Conservation (phyloP, 768 basidiomycete genomes). For the Rhodosporidiobolus odoratus region DNA sequence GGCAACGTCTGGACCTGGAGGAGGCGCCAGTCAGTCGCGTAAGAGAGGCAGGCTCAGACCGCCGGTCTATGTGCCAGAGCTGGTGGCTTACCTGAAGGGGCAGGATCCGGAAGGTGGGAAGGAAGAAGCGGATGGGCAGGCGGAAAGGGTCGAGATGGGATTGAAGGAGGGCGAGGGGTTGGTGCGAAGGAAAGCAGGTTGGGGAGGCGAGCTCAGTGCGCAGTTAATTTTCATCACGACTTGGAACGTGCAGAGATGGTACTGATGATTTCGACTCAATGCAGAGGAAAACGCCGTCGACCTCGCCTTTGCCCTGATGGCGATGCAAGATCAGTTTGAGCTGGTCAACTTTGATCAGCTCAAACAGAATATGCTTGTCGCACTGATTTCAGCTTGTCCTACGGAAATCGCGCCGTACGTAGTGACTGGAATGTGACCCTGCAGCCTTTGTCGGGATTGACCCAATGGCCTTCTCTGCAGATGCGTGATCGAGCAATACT, state of each 20-base stretch:
- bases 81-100: constrained; percentile 68
- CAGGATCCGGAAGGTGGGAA: constrained; percentile 50
- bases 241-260: background rate
- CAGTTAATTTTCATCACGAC: constrained; percentile 10
- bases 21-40: constrained; percentile 64
- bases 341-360: constrained; percentile 69
- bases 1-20: background rate
- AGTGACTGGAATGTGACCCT: background rate
- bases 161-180: constrained; percentile 72
- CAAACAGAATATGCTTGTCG: constrained; percentile 69
- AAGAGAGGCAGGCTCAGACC: constrained; percentile 67
- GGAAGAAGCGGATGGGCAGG: constrained; percentile 61
- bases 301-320: constrained; percentile 65
- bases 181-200: constrained; percentile 73
- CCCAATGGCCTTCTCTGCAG: constrained; percentile 49
- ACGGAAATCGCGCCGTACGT: constrained; percentile 73
- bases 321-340: constrained; percentile 78
- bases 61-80: constrained; percentile 84
- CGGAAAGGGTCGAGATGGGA: constrained; percentile 73
- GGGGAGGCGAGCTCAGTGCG: constrained; percentile 83
- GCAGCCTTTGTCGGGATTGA: constrained; percentile 1
- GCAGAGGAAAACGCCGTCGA: constrained; percentile 86
- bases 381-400: constrained; percentile 75
- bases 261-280: constrained; percentile 15
- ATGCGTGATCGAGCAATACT: constrained; percentile 82